These are phyloP conservation scores for Spencermartinsiella europaea DNA, from an alignment of 805 yeast genomes.

Conservation along the genomic window DNA sequence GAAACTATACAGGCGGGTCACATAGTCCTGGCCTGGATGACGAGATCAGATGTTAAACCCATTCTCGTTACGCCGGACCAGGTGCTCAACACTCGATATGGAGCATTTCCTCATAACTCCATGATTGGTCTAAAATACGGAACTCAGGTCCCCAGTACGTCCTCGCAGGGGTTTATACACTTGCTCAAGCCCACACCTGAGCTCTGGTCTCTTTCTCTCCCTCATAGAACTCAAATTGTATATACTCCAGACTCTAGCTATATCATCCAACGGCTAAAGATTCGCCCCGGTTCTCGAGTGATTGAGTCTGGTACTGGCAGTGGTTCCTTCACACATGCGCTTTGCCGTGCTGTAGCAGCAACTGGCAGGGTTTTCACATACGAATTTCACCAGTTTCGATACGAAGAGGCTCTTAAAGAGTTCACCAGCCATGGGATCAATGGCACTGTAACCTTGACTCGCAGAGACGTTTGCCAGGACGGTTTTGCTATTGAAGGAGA, in stretches of 20 bases:
- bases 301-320: constrained; percentile 99
- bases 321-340: constrained; percentile 90
- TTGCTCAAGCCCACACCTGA: constrained; percentile 90
- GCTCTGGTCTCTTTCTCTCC: constrained; percentile 91
- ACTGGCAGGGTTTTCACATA: constrained; percentile 70
- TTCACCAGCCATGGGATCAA: constrained; percentile 70
- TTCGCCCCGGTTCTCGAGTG: constrained; percentile 69
- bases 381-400: constrained; percentile 88
- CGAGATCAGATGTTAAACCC: constrained; percentile 76
- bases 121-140: constrained; percentile 85
- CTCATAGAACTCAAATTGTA: constrained; percentile 96
- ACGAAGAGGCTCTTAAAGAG: constrained; percentile 70
- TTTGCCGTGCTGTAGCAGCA: constrained; percentile 68
- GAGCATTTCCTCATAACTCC: constrained; percentile 74
- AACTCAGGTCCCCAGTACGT: constrained; percentile 64
- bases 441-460: constrained; percentile 62
- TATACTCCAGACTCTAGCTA: constrained; percentile 94
- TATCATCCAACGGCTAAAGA: constrained; percentile 73
- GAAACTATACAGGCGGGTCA: constrained; percentile 78
- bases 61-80: constrained; percentile 49
- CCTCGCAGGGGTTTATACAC: constrained; percentile 77
- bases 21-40: constrained; percentile 77
- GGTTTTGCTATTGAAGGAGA: constrained; percentile 61
- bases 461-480: constrained; percentile 85
- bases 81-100: constrained; percentile 77